phyloP scores from a whole-genome alignment of 2,329 filamentous ascomycete species.

The Chalaropsis thielavioides region DNA sequence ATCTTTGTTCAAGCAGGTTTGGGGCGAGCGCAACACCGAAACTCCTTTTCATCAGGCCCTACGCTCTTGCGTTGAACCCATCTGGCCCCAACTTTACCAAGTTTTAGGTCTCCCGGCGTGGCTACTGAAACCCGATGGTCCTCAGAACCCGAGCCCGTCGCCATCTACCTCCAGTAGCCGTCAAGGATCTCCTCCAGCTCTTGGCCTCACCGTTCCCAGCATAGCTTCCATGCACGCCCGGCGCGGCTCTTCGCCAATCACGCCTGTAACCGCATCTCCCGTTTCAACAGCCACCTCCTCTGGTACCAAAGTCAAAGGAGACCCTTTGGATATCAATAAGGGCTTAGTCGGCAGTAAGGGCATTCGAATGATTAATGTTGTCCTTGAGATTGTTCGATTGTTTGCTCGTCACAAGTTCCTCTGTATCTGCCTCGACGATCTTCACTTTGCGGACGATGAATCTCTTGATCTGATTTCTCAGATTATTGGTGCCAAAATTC shows the following conservation, averaged over 20 bases:
- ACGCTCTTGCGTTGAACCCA: slow-evolving; percentile 47
- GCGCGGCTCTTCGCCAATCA: slow-evolving; percentile 37
- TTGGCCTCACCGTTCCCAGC: slow-evolving; percentile 16
- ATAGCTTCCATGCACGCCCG: slow-evolving; percentile 27
- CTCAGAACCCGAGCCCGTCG: slow-evolving; percentile 19
- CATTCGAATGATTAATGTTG: slow-evolving; percentile 72
- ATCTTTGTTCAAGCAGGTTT: slow-evolving; percentile 52
- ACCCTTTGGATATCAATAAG: slow-evolving; percentile 41
- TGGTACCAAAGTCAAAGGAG: slow-evolving; percentile 27
- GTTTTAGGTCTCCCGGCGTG: slow-evolving; percentile 55
- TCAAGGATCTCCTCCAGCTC: slow-evolving; percentile 14
- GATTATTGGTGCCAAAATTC: slow-evolving; percentile 63
- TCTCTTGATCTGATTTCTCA: slow-evolving; percentile 70
- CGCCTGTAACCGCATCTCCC: slow-evolving; percentile 33
- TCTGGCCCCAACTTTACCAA: slow-evolving; percentile 50
- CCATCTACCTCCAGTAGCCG: slow-evolving; percentile 18
- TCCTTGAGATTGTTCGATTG: slow-evolving; percentile 70
- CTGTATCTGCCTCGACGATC: slow-evolving; percentile 74
- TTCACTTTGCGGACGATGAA: slow-evolving; percentile 82
- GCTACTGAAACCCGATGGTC: slow-evolving; percentile 35
- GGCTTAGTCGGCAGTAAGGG: slow-evolving; percentile 44
- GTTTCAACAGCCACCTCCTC: slow-evolving; percentile 27
- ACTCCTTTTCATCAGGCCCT: slow-evolving; percentile 47
- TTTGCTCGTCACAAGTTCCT: slow-evolving; percentile 76
- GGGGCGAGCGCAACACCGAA: slow-evolving; percentile 51